phyloP scores from a whole-genome alignment of 306 rosid species.

The Cucurbita argyrosperma region DNA sequence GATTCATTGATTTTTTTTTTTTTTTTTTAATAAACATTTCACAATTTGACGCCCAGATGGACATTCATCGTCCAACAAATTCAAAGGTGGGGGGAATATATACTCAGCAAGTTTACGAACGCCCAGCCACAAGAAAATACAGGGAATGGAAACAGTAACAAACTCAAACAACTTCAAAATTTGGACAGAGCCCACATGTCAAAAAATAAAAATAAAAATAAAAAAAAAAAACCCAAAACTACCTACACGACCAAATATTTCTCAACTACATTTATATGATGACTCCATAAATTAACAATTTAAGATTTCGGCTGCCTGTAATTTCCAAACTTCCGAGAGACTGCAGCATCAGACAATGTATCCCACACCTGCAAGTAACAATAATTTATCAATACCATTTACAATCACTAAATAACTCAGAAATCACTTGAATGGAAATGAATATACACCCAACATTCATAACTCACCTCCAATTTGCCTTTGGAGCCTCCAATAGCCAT shows the following conservation, averaged over 20 bases:
- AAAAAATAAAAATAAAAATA: too few relatives aligned
- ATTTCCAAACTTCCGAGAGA: slow-evolving; percentile 36
- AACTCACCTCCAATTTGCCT: slow-evolving; percentile 63
- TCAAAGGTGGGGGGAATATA: neutral
- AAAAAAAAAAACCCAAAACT: neutral
- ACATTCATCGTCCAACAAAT: neutral
- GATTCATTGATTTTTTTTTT: neutral
- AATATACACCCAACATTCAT: neutral
- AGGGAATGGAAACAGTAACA: neutral
- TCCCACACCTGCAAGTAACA: slow-evolving; percentile 56
- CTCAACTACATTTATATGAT: neutral
- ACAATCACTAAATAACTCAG: neutral
- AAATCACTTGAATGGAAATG: neutral
- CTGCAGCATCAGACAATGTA: slow-evolving; percentile 34
- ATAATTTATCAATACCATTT: neutral
- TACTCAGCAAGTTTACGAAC: neutral
- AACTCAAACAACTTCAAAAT: neutral
- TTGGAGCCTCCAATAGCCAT: slow-evolving; percentile 83
- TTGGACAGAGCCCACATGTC: neutral
- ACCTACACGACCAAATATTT: slow-evolving; percentile 5
- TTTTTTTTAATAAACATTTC: neutral
- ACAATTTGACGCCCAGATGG: neutral
- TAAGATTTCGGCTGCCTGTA: slow-evolving; percentile 21
- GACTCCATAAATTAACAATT: neutral
- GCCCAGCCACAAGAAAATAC: neutral